A percentile compares a stretch with the other conserved stretches of the same genome.
These are phyloP conservation scores for Didymella lethalis DNA, from an alignment of 2,329 filamentous ascomycete species.

Conservation along the genomic window DNA sequence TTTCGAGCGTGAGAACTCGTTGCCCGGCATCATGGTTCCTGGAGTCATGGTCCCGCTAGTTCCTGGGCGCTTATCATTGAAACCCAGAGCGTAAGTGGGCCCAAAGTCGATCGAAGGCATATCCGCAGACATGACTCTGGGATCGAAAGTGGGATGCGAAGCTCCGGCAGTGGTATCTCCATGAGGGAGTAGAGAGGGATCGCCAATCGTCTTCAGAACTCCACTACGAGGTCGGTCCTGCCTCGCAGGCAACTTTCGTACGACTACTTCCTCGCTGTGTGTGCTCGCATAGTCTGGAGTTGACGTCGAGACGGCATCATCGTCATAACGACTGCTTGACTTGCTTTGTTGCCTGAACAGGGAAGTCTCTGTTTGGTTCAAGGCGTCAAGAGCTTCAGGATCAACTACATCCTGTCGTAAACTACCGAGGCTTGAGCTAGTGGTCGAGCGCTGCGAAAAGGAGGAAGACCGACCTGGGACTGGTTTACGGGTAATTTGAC, in stretches of 20 bases:
- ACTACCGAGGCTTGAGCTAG: conserved; percentile 55
- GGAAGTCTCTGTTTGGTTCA: conserved; percentile 39
- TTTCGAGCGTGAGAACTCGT: conserved; percentile 40
- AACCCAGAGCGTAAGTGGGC: conserved; percentile 75
- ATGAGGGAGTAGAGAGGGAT: conserved; percentile 53
- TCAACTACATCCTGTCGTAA: conserved; percentile 56
- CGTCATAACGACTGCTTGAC: conserved; percentile 67
- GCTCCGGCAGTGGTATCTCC: conserved; percentile 41
- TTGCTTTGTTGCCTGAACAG: conserved; percentile 46
- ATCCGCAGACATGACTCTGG: conserved; percentile 51
- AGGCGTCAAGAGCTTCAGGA: conserved; percentile 54
- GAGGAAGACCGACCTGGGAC: conserved; percentile 53
- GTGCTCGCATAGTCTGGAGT: conserved; percentile 84
- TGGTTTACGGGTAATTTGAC: conserved; percentile 49
- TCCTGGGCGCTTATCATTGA: conserved; percentile 62
- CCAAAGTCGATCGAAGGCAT: conserved; percentile 87
- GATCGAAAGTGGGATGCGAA: conserved; percentile 8
- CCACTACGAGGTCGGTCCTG: conserved; percentile 78
- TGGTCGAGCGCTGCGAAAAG: conserved; percentile 48
- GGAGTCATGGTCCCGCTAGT: conserved; percentile 62
- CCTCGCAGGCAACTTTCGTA: conserved; percentile 58
- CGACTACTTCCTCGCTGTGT: conserved; percentile 42
- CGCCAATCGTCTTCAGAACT: conserved; percentile 78
- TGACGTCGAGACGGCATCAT: conserved; percentile 67
- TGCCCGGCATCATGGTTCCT: conserved; percentile 42